Percentiles rank a stretch among this genome's conserved stretches.
phyloP scores from a whole-genome alignment of 345 rosid genomes.

The Streptanthus diversifolius region DNA sequence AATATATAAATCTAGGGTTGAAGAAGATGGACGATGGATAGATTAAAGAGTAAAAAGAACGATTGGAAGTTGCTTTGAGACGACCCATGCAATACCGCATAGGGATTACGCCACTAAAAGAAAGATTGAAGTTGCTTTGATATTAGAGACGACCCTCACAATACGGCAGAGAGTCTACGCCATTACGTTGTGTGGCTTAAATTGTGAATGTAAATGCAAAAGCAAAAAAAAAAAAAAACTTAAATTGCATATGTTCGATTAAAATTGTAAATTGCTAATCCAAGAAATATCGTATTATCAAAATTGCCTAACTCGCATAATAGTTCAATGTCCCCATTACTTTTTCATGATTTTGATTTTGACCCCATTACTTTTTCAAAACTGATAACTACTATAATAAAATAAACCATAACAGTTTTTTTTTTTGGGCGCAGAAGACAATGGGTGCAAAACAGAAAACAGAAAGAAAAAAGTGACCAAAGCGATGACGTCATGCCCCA shows the following conservation, averaged over 20 bases:
- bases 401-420: too few species aligned
- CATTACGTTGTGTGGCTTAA: neutral
- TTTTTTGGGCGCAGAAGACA: neutral
- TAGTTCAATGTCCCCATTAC: neutral
- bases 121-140: neutral
- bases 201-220: too few species aligned
- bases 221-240: too few species aligned
- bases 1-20: neutral
- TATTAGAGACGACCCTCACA: neutral
- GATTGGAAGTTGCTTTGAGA: neutral
- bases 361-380: neutral
- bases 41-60: too few species aligned
- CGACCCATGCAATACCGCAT: neutral
- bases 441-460: neutral
- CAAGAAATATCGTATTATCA: neutral
- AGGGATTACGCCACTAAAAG: neutral
- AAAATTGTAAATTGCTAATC: neutral
- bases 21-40: neutral
- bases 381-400: too few species aligned
- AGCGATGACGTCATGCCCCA: slow-evolving; percentile 1
- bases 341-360: neutral
- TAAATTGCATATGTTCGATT: too few species aligned
- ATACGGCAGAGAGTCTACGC: neutral
- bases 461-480: neutral
- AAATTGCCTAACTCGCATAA: neutral